Conservation (phyloP, 345 rosid species). For the Carallia brachiata region DNA sequence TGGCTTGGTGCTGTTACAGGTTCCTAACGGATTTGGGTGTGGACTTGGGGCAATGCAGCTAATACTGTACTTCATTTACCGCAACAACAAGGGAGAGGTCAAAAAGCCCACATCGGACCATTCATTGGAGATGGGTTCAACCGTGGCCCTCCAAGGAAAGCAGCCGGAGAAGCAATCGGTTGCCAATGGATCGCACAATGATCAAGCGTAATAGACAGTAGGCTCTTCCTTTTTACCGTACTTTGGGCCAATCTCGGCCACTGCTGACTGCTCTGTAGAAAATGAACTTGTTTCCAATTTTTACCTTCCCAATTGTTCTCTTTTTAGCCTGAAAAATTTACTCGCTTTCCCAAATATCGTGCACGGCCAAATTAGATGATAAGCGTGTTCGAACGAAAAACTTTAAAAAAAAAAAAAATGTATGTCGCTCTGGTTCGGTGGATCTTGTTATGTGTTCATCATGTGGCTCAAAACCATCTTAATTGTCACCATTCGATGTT, state of each 20-base stretch:
- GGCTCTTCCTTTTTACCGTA: no score
- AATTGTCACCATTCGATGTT: not conserved
- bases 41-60: conserved; percentile 73
- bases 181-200: conserved; percentile 32
- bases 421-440: not conserved
- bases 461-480: not conserved
- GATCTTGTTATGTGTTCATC: not conserved
- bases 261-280: no score
- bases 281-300: no score
- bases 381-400: not conserved
- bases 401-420: not conserved
- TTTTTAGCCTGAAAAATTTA: not conserved
- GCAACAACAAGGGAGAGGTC: conserved; percentile 42
- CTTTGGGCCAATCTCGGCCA: no score
- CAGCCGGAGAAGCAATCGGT: conserved; percentile 24
- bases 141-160: conserved; percentile 24
- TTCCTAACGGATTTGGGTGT: conserved; percentile 92
- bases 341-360: not conserved
- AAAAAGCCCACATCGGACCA: conserved; percentile 22
- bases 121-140: conserved; percentile 36
- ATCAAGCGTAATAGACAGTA: conserved; percentile 2
- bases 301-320: no score
- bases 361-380: not conserved
- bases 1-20: conserved; percentile 30
- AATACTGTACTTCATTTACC: conserved; percentile 75